Percentiles rank a stretch among this genome's conserved stretches.
Evolutionary conservation across 2,329 filamentous ascomycete species (phyloP).

Genomic region (Sporothrix pseudoabietina): DNA sequence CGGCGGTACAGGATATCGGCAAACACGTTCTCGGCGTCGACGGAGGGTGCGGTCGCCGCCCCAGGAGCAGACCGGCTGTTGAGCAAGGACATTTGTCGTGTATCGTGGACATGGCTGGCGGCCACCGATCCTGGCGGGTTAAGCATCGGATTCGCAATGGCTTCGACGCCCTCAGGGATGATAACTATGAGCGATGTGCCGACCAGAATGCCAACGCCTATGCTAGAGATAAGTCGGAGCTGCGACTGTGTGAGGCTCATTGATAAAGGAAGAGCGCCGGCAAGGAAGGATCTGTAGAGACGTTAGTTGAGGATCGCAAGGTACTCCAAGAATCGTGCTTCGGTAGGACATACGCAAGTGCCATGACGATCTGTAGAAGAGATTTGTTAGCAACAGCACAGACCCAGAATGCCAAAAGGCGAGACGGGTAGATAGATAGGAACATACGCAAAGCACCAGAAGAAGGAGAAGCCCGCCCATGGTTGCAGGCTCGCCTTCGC

Average conservation of each 20-base stretch:
- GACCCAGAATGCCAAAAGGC: neutral
- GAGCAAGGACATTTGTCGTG: constrained; percentile 5
- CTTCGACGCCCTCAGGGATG: constrained; percentile 94
- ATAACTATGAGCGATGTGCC: constrained; percentile 96
- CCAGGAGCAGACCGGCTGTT: neutral
- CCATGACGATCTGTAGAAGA: constrained; percentile 55
- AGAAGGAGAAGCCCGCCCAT: constrained; percentile 44
- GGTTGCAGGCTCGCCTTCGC: constrained; percentile 28
- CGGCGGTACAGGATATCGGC: neutral
- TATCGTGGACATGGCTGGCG: neutral
- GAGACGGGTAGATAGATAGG: constrained; percentile 26
- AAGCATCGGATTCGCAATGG: constrained; percentile 66
- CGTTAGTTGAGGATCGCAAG: neutral
- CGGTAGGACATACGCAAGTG: constrained; percentile 54
- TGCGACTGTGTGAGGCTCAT: constrained; percentile 86
- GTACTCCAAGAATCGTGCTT: constrained; percentile 2
- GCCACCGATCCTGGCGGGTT: constrained; percentile 9
- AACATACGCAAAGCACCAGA: constrained; percentile 41
- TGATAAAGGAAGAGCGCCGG: constrained; percentile 85
- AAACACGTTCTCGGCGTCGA: neutral
- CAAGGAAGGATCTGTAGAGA: constrained; percentile 77
- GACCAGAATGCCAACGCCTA: constrained; percentile 91
- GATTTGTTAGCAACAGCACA: constrained; percentile 34
- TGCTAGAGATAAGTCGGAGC: constrained; percentile 83
- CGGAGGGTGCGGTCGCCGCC: neutral